Conservation (phyloP, 768 basidiomycete species). For the Cytidiella melzeri region DNA sequence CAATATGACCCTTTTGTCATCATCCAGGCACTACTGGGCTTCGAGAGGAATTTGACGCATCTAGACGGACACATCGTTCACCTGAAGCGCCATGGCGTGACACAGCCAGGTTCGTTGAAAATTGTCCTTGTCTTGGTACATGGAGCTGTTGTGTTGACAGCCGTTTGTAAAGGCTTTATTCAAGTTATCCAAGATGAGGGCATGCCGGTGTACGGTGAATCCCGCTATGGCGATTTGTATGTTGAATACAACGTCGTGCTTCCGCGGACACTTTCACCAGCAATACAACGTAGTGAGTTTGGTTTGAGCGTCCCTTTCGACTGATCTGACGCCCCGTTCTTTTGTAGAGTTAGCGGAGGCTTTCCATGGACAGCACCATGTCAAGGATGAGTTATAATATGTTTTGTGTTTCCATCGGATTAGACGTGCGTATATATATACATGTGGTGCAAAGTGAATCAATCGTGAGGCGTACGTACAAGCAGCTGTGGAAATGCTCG, state of each 20-base stretch:
- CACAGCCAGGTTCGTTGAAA: slow-evolving; percentile 71
- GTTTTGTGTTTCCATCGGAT: background rate
- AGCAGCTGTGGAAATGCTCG: background rate
- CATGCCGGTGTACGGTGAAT: slow-evolving; percentile 65
- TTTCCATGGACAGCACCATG: slow-evolving; percentile 34
- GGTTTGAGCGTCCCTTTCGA: background rate
- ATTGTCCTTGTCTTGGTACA: background rate
- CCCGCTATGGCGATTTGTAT: slow-evolving; percentile 71
- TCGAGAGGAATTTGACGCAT: slow-evolving; percentile 86
- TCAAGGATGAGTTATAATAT: slow-evolving; percentile 37
- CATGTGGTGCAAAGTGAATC: background rate
- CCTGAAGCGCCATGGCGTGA: slow-evolving; percentile 70
- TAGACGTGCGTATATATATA: background rate
- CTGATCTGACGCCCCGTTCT: background rate
- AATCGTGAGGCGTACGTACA: background rate
- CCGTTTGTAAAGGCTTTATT: slow-evolving; percentile 60
- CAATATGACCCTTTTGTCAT: slow-evolving; percentile 3
- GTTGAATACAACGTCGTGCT: slow-evolving; percentile 93
- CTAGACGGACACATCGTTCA: slow-evolving; percentile 80
- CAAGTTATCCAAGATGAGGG: slow-evolving; percentile 85
- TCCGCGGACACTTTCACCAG: slow-evolving; percentile 62
- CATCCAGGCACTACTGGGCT: slow-evolving; percentile 99
- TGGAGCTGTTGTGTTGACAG: background rate
- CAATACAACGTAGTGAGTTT: slow-evolving; percentile 75
- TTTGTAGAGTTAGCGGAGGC: slow-evolving; percentile 48